These are phyloP conservation scores for Capronia americana DNA, from an alignment of 2,329 filamentous ascomycete genomes.

Conservation along the genomic window DNA sequence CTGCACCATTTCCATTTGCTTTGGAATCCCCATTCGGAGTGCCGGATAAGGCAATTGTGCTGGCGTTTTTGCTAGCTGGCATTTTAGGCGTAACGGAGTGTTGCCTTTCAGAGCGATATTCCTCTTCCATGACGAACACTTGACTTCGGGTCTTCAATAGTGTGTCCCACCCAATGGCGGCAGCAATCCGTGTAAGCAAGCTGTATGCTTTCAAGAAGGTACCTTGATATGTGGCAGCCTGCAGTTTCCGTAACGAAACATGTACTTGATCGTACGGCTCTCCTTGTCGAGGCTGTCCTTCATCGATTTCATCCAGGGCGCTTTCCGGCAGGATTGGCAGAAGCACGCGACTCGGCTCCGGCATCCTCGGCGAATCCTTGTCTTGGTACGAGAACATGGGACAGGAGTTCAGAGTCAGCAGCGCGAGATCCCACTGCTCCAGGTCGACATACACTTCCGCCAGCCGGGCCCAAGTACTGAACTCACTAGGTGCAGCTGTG, in stretches of 20 bases:
- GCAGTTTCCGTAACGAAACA: conserved; percentile 80
- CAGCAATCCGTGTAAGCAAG: conserved; percentile 92
- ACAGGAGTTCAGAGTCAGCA: conserved; percentile 95
- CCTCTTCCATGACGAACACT: conserved; percentile 99
- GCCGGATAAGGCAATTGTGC: conserved; percentile 77
- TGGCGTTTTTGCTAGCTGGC: conserved; percentile 70
- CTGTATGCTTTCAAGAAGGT: conserved; percentile 96
- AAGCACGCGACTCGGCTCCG: conserved; percentile 85
- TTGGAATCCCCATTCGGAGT: conserved; percentile 61
- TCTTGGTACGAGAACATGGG: conserved; percentile 99
- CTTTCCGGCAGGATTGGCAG: conserved; percentile 88
- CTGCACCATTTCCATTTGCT: conserved; percentile 42
- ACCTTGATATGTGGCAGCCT: conserved; percentile 88
- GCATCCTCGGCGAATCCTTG: conserved; percentile 94
- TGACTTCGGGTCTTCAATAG: conserved; percentile 92
- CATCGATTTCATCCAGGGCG: conserved; percentile 93
- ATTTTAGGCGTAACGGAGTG: conserved; percentile 57
- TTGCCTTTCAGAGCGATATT: conserved; percentile 80
- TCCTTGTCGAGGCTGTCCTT: conserved; percentile 74
- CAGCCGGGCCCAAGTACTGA: conserved; percentile 92
- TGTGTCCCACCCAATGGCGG: conserved; percentile 97
- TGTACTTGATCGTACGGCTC: conserved; percentile 86
- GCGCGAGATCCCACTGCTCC: conserved; percentile 95
- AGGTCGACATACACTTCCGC: conserved; percentile 92
- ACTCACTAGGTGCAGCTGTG: conserved; percentile 93